Evolutionary conservation across 208 protist species (phyloP), one percentile per base, ranked within the genome.

Genomic region (Endotrypanum monterogeii): DNA sequence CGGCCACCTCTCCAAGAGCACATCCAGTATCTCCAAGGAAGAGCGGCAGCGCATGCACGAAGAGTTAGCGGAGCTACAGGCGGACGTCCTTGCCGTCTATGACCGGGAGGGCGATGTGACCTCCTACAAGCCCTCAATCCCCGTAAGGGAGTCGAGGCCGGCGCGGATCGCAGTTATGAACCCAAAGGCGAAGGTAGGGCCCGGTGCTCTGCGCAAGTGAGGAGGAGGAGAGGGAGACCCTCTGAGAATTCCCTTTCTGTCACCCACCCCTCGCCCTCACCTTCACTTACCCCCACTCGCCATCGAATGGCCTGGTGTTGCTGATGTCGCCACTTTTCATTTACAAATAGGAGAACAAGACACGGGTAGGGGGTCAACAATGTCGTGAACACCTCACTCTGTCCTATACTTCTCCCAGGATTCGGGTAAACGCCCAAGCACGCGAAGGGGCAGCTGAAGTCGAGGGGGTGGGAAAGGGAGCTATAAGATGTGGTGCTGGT

Each of bases 61-160:
- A 11, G 88, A 89, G 79, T 65, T 93, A 51, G 80, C 84, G 16
- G 84, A 79, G 67, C 78, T 95, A 68, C 86, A 89, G 71, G 71
- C 89, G 23, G 86, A 89, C 71, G 73, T 85, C 30, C 76, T 90
- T 20, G 82, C 80, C 32, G 84, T 79, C 28, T 82, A 86, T 11
- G 88, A 95, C 57, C 55, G 83, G 79, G 91, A 96, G 51, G 91
- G 89, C 11, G 91, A 96, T 25, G 78, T 83, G 39, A 94, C 91
- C 20, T 82, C 82, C 35, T 96, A 94, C 77, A 83, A 66, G 56
- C 77, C 78, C 1, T 78, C 79, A 20, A 87, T 90, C 58, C 84
- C 82, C 35, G 69, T 88, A 51, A 76, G 74, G 51, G 74, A 82
- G 50, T 52, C 70, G 51, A 61, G 63, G 58, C 83, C 83, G 37